Percentiles rank a stretch among this genome's conserved stretches.
These are phyloP conservation scores for Nakazawaea wickerhamii DNA, from an alignment of 805 yeast species.

Conservation along the genomic window DNA sequence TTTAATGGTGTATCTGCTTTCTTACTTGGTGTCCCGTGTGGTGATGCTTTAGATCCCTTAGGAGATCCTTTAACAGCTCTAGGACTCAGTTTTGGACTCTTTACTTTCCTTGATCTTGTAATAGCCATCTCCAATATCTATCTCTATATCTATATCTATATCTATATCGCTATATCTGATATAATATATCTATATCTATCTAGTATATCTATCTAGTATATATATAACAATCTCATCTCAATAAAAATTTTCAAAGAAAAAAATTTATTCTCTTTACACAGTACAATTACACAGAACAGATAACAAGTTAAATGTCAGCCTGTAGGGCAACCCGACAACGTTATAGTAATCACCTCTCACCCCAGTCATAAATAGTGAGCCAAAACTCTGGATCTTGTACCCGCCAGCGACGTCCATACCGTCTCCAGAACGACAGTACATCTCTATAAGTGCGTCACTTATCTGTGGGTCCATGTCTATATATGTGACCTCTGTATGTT, in stretches of 20 bases:
- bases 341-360: conserved; percentile 81
- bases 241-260: too few relatives aligned
- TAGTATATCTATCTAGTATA: background rate
- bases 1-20: background rate
- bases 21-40: conserved; percentile 3
- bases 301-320: conserved; percentile 38
- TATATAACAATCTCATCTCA: conserved; percentile 11
- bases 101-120: conserved; percentile 8
- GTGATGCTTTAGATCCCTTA: background rate
- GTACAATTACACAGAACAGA: conserved; percentile 7
- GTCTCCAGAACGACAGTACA: conserved; percentile 66
- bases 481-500: conserved; percentile 22
- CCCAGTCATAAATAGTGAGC: conserved; percentile 55
- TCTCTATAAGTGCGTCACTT: conserved; percentile 49
- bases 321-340: conserved; percentile 82
- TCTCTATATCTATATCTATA: background rate
- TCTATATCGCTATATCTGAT: too few relatives aligned
- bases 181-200: background rate
- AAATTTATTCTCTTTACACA: background rate
- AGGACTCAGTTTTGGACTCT: conserved; percentile 8
- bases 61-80: conserved; percentile 4
- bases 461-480: conserved; percentile 37
- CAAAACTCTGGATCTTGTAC: conserved; percentile 72
- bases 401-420: conserved; percentile 91
- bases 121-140: conserved; percentile 5